Evolutionary conservation across 1,139 yeast genomes (phyloP), one percentile per base, ranked within the genome.

Genomic region (Arxiozyma heterogenica): DNA sequence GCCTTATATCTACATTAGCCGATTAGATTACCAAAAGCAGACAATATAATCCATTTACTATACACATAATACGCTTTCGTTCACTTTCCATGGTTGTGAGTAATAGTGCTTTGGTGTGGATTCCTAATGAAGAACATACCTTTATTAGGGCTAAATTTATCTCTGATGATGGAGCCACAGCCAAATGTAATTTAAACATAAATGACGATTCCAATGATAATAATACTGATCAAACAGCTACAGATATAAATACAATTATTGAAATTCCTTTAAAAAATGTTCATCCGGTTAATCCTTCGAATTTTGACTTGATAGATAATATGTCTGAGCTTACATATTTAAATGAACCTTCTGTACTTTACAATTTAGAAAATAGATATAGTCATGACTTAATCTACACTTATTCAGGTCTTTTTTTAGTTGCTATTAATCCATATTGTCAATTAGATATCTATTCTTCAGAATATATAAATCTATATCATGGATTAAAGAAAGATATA

Each of bases 291-390:
- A 93, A 93, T 66, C 98, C 99, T 1, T 77, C 84, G n/a, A 87
- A 88, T 63, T 93, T 93, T 69, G 95, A 93, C 70, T 85, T 83
- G 64, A 91, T 95, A 57, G 83, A 86, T 61, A 97, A 93, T 66
- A 89, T 93, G 94, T 98, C 98, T 0, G 96, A 91, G 62, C 75
- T 93, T 62, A 94, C 99, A 1, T 91, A 85, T 68, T 75, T 93
- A 60, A 94, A 93, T 68, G 99, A 93, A 68, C 96, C 98, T 0
- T 86, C 96, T 0, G 98, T 93, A 38, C 81, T 93, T 15, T 79
- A 89, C 71, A 94, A 93, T 67, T 70, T 93, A 58, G 81, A 82
- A 61, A 74, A 84, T 56, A 77, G 99, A 61, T 94, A 91, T 70
- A 72, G 75, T 59, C 84, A 84, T 58, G 95, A 89, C 66, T 69